Evolutionary conservation across 768 basidiomycete genomes (phyloP), one percentile per base, ranked within the genome.

Genomic region (Boletellus ananiceps): DNA sequence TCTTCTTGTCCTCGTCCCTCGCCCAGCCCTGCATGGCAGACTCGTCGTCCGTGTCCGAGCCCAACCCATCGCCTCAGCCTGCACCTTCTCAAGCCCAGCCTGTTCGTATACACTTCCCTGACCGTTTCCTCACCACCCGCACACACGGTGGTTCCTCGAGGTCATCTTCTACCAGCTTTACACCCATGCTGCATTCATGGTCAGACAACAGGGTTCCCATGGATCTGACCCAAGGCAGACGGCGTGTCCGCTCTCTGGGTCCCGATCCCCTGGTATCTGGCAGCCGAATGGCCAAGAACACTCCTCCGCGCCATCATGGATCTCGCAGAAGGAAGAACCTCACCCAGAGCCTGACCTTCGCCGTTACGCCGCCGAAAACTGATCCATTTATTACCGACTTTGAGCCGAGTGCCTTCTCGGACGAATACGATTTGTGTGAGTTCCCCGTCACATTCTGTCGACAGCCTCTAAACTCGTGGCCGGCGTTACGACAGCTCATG

Each of bases 401-500:
- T 44, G 71, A 68, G 50, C 69, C 71, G 14, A 64, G 63, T 19
- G 66, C 69, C 29, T 84, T 88, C 66, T 84, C 85, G 1, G 81
- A 89, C 53, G 87, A 89, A 66, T 88, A 87, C 61, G 84, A 88
- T 61, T 71, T 88, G 52, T 79, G 87, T 89, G 63, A 70, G 84
- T 75, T 36, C 46, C 39, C 51, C 48, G 14, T 55, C 31, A 8
- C 33, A 31, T 39, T 23, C 35, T 36, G 11, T 47, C 21, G 33
- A 38, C 50, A 47, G 18, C 47, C 44, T 56, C 23, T 61, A 38
- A 55, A 52, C 32, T 42, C 31, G 47, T 47, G 48, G 44, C 36
- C 21, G 44, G 45, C 18, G 23, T 46, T 44, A 49, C 9, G 40
- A 38, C 54, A 88, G 87, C 87, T 44, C 84, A 84, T 40, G 86